phyloP scores from a whole-genome alignment of 371 early-diverging fungal species.

The Mucor mucedo region DNA sequence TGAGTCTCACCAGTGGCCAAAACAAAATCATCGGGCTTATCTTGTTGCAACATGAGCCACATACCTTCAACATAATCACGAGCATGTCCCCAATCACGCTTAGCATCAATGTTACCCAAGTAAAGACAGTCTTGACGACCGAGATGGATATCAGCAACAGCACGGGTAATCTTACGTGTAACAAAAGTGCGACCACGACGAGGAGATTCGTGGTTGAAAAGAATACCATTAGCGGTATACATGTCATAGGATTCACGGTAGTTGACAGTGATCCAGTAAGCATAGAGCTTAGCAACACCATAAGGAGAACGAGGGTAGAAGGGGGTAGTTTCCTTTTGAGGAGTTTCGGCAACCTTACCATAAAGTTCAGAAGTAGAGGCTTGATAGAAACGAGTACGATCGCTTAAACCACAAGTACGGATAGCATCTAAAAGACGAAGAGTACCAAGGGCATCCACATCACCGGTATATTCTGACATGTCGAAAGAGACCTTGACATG shows the following conservation, averaged over 20 bases:
- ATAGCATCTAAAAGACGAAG: constrained; percentile 84
- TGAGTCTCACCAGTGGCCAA: constrained; percentile 87
- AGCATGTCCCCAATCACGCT: constrained; percentile 92
- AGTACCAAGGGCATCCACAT: constrained; percentile 86
- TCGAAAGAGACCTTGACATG: constrained; percentile 91
- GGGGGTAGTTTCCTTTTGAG: constrained; percentile 85
- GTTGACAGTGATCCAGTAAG: constrained; percentile 84
- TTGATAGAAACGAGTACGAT: constrained; percentile 83
- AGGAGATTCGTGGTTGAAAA: constrained; percentile 90
- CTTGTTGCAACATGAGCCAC: constrained; percentile 90
- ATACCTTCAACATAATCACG: constrained; percentile 88
- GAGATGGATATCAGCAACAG: constrained; percentile 79
- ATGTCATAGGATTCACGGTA: constrained; percentile 85
- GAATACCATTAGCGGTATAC: constrained; percentile 86
- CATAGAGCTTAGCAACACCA: constrained; percentile 86
- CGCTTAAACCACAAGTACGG: constrained; percentile 75
- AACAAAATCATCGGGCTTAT: constrained; percentile 80
- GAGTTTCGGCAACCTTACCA: constrained; percentile 83
- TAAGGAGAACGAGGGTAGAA: constrained; percentile 90
- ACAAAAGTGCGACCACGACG: constrained; percentile 86
- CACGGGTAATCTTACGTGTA: constrained; percentile 84
- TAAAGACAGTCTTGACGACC: constrained; percentile 75
- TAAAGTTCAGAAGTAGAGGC: constrained; percentile 84
- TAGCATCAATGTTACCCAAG: constrained; percentile 85
- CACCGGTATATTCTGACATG: constrained; percentile 89